phyloP scores from a whole-genome alignment of 2,329 filamentous ascomycete genomes.

The Rutstroemia sp. region DNA sequence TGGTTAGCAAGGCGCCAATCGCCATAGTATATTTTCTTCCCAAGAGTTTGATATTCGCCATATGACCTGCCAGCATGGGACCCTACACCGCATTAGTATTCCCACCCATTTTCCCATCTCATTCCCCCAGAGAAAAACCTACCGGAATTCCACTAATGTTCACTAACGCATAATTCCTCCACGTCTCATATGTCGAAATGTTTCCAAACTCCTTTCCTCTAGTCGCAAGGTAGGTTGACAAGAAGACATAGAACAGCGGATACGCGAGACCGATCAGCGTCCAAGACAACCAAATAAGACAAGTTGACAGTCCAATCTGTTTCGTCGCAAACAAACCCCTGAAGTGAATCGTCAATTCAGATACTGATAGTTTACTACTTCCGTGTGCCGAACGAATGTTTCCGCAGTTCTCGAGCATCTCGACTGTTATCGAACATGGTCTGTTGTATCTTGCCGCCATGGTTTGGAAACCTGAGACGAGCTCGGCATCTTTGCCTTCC shows the following conservation, averaged over 20 bases:
- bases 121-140: background rate
- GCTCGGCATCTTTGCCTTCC: constrained; percentile 44
- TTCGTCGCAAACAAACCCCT: constrained; percentile 56
- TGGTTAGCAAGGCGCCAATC: constrained; percentile 56
- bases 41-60: constrained; percentile 52
- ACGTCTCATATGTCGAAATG: constrained; percentile 48
- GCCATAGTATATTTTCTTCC: constrained; percentile 59
- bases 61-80: constrained; percentile 59
- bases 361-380: constrained; percentile 29
- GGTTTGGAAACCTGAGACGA: constrained; percentile 39
- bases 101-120: constrained; percentile 2
- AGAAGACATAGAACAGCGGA: constrained; percentile 68
- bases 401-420: constrained; percentile 41
- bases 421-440: constrained; percentile 43
- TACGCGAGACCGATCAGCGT: constrained; percentile 64
- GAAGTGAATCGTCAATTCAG: constrained; percentile 44
- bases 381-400: constrained; percentile 22
- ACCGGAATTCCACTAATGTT: constrained; percentile 57
- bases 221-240: constrained; percentile 54
- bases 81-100: constrained; percentile 33
- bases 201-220: constrained; percentile 51
- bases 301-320: constrained; percentile 52
- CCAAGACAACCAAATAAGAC: constrained; percentile 63
- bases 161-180: constrained; percentile 66
- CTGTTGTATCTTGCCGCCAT: constrained; percentile 46